phyloP scores from a whole-genome alignment of 2,329 filamentous ascomycete genomes.

The Aspergillus caelatus region DNA sequence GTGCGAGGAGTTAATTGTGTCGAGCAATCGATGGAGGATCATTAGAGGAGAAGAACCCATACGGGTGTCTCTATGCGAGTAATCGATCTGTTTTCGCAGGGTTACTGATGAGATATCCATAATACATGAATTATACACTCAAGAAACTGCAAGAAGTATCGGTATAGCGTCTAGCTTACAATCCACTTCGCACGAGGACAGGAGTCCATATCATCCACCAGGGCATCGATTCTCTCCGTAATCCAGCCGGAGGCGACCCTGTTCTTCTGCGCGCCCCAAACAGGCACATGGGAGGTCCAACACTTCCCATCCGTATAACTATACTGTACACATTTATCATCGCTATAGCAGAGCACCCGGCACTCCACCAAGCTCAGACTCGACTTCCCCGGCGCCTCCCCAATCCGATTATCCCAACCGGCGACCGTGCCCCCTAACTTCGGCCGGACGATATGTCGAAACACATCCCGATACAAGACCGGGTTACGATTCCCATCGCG shows the following conservation, averaged over 20 bases:
- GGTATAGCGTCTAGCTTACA: background rate
- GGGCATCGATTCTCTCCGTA: slow-evolving; percentile 2
- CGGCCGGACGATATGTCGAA: slow-evolving; percentile 25
- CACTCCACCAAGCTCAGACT: slow-evolving; percentile 9
- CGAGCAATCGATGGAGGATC: background rate
- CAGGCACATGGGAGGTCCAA: slow-evolving; percentile 1
- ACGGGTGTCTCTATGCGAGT: background rate
- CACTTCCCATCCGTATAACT: slow-evolving; percentile 6
- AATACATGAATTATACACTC: background rate
- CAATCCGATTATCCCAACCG: slow-evolving; percentile 29
- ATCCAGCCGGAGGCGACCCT: slow-evolving; percentile 14
- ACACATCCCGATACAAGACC: slow-evolving; percentile 31
- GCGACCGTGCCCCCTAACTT: slow-evolving; percentile 13
- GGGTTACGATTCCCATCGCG: slow-evolving; percentile 22
- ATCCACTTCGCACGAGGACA: slow-evolving; percentile 4
- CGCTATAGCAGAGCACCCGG: background rate
- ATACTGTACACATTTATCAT: slow-evolving; percentile 13
- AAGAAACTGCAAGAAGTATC: background rate
- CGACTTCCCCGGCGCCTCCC: slow-evolving; percentile 11
- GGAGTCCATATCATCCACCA: background rate
- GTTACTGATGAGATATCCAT: background rate
- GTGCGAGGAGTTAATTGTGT: slow-evolving; percentile 22
- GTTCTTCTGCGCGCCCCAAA: background rate
- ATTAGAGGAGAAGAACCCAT: slow-evolving; percentile 1
- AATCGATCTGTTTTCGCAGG: too few relatives aligned